phyloP scores from a whole-genome alignment of 1,139 yeast genomes.

The Yamadazyma siamensis region DNA sequence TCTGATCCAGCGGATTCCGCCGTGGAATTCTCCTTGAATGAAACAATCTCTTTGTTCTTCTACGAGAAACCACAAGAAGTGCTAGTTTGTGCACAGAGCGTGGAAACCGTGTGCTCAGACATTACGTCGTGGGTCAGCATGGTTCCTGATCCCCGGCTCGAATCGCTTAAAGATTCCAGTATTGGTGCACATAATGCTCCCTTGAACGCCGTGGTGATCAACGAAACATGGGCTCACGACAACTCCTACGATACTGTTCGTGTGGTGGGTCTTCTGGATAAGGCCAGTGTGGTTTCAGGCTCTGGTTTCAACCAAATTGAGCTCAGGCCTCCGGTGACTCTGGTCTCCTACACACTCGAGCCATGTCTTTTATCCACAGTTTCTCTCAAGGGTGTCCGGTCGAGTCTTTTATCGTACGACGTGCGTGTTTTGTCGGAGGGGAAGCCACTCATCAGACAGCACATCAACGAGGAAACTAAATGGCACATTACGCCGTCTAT shows the following conservation, averaged over 20 bases:
- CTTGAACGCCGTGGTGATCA: too few species aligned
- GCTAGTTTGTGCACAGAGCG: too few species aligned
- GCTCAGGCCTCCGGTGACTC: too few species aligned
- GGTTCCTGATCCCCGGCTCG: constrained; percentile 43
- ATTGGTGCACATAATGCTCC: constrained; percentile 39
- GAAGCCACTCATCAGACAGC: constrained; percentile 68
- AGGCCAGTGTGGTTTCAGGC: too few species aligned
- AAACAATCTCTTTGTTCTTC: neutral
- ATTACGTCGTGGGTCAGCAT: constrained; percentile 13
- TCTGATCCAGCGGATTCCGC: constrained; percentile 2
- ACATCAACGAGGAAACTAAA: constrained; percentile 68
- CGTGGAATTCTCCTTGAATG: constrained; percentile 1
- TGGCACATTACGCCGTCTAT: constrained; percentile 57
- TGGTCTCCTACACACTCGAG: too few species aligned
- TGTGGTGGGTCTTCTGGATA: too few species aligned
- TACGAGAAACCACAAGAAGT: neutral
- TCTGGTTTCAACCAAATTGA: too few species aligned
- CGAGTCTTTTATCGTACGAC: constrained; percentile 49
- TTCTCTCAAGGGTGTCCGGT: constrained; percentile 57
- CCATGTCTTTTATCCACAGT: too few species aligned
- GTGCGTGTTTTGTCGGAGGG: constrained; percentile 20
- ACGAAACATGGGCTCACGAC: too few species aligned
- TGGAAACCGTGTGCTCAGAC: too few species aligned
- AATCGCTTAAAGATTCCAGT: constrained; percentile 43
- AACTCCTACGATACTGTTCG: constrained; percentile 45